phyloP scores from a whole-genome alignment of 495 filamentous ascomycete species.

The Aspergillus haitiensis region DNA sequence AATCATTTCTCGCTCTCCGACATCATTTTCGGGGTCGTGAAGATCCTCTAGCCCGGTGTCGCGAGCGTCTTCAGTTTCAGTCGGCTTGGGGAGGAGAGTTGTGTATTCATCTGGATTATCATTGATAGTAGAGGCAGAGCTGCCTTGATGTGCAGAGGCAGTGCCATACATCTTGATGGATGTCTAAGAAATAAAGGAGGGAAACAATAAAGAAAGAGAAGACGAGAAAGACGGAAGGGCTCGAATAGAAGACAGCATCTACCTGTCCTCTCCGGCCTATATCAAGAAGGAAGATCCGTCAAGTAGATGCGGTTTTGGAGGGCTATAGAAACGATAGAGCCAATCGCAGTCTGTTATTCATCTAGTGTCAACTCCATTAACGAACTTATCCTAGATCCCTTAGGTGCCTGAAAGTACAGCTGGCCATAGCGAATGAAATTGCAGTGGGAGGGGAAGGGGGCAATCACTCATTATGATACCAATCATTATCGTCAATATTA shows the following conservation, averaged over 20 bases:
- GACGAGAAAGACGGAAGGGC: neutral
- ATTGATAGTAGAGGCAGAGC: neutral
- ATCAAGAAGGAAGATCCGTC: neutral
- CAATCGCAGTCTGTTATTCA: neutral
- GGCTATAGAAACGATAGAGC: neutral
- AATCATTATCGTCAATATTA: neutral
- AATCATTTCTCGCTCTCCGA: slow-evolving; percentile 26
- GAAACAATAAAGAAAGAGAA: neutral
- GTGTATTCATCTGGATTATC: slow-evolving; percentile 43
- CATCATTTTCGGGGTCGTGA: slow-evolving; percentile 15
- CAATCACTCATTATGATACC: neutral
- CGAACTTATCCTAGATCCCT: too few relatives aligned
- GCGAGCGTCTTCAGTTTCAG: slow-evolving; percentile 15
- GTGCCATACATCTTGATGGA: slow-evolving; percentile 16
- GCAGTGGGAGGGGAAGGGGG: too few relatives aligned
- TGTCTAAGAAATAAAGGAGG: neutral
- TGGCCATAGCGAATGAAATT: too few relatives aligned
- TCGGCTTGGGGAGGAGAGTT: slow-evolving; percentile 47
- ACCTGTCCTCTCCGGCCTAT: neutral
- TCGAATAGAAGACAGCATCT: too few relatives aligned
- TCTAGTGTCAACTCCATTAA: neutral
- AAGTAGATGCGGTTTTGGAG: neutral
- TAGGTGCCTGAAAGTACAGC: too few relatives aligned
- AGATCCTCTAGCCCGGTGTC: slow-evolving; percentile 11
- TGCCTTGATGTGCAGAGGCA: neutral